Evolutionary conservation across 2,329 filamentous ascomycete genomes (phyloP).

Genomic region (Lasiodiplodia gonubiensis): DNA sequence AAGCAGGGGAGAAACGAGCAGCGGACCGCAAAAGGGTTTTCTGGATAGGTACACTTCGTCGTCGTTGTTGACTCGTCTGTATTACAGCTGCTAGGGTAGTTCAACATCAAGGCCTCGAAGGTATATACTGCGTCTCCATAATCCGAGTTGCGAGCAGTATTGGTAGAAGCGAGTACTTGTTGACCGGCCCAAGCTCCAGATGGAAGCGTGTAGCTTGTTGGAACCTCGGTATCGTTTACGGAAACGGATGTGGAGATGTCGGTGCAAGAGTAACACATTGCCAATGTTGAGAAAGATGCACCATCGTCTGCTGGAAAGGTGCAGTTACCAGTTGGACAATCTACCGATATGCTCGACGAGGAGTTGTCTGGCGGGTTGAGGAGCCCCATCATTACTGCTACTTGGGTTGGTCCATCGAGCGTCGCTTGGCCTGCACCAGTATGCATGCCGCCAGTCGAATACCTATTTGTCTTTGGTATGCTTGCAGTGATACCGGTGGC

Average conservation of each 20-base stretch:
- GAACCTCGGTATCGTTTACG: neutral
- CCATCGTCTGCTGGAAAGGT: slow-evolving; percentile 8
- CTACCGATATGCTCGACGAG: neutral
- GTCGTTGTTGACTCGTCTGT: neutral
- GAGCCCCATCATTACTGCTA: slow-evolving; percentile 8
- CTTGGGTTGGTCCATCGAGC: slow-evolving; percentile 1
- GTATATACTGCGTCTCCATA: neutral
- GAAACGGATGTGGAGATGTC: neutral
- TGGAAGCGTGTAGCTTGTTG: neutral
- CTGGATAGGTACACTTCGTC: neutral
- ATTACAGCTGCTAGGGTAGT: neutral
- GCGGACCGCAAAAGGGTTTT: neutral
- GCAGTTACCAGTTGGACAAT: slow-evolving; percentile 17
- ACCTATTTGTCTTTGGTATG: slow-evolving; percentile 7
- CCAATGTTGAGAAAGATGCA: slow-evolving; percentile 12
- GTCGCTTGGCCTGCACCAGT: neutral
- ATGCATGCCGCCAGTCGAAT: neutral
- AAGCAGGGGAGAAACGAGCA: neutral
- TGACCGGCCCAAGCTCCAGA: neutral
- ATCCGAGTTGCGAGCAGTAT: neutral
- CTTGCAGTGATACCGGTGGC: neutral
- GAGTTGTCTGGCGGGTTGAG: neutral
- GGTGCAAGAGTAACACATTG: slow-evolving; percentile 11
- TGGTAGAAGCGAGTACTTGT: neutral
- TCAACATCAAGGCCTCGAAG: slow-evolving; percentile 20